Conservation (phyloP, 225 moss, liverwort and hornwort genomes). For the Straminergon stramineum region DNA sequence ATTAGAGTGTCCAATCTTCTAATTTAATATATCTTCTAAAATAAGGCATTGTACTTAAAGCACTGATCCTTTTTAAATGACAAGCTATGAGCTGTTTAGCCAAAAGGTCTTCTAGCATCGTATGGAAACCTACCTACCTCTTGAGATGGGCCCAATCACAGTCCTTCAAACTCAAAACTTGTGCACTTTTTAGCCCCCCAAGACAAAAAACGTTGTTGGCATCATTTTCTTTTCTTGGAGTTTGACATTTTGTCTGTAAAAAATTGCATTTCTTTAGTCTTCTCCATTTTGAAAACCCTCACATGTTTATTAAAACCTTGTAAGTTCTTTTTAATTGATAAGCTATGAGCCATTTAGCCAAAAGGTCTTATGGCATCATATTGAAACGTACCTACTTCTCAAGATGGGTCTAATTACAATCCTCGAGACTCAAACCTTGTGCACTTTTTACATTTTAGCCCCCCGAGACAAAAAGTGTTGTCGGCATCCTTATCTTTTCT, state of each 20-base stretch:
- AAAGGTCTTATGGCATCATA: too few species aligned
- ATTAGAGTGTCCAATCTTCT: not conserved
- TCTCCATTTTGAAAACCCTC: not conserved
- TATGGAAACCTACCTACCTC: not conserved
- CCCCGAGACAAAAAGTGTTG: too few species aligned
- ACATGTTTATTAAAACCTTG: not conserved
- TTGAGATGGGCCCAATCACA: not conserved
- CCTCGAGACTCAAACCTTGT: too few species aligned
- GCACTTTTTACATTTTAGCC: too few species aligned
- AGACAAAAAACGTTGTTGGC: not conserved
- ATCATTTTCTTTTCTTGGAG: not conserved
- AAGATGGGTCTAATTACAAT: too few species aligned
- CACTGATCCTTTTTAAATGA: not conserved
- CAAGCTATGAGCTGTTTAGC: not conserved
- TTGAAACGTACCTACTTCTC: too few species aligned
- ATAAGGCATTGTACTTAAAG: too few species aligned
- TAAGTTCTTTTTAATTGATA: too few species aligned
- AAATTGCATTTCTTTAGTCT: not conserved
- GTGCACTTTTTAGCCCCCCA: not conserved
- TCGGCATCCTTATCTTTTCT: too few species aligned
- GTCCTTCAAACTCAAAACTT: not conserved
- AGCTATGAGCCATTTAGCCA: too few species aligned
- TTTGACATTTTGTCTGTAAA: not conserved
- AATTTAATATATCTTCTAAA: not conserved
- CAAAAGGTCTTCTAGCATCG: not conserved